Base-by-base conservation (phyloP, 139 green algal genomes). In the Chlorella sp. region DNA sequence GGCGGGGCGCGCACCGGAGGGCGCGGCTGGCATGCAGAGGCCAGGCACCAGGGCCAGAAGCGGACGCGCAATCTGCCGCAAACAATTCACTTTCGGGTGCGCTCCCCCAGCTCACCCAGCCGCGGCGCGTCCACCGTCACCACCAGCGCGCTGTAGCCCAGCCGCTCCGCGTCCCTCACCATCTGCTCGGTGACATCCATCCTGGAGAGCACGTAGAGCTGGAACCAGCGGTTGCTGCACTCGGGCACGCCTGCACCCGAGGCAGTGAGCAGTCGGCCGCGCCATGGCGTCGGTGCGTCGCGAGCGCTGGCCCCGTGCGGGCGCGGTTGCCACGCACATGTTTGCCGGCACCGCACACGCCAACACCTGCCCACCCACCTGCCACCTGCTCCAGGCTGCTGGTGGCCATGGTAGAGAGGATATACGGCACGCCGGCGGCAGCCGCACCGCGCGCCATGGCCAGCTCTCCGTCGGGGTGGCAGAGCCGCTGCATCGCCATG, bases 81-180 rank as follows among this genome's bases (percentile, higher is more conserved):
- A n/a, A n/a, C n/a, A n/a, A n/a, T n/a, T n/a, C n/a, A n/a, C n/a
- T n/a, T n/a, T n/a, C n/a, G n/a, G n/a, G n/a, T n/a, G n/a, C 29
- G 25, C 33, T 42, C 43, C 2, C 8, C 48, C 19, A 1, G 0
- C 65, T 25, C 55, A 80, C 87, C 91, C 42, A 97, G 84, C 8
- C 82, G 66, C 11, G 88, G 94, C 25, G 90, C 93, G 67, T 98
- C 94, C 43, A 98, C 94, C 1, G 94, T 98, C 19, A 98, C 79
- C 29, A 96, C 81, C 15, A 98, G 63, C 12, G 87, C 91, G n/a
- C 79, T 86, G 83, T 90, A 97, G 0, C 94, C 91, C 15, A 84
- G 69, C 11, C 41, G 64, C 70, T 91, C 84, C 7, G 91, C 94
- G 63, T 86, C 69, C 4, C 70, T 66, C 63, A 96, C 87, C 74